Conservation (phyloP, 441 rosid species). For the Viola pubescens region DNA sequence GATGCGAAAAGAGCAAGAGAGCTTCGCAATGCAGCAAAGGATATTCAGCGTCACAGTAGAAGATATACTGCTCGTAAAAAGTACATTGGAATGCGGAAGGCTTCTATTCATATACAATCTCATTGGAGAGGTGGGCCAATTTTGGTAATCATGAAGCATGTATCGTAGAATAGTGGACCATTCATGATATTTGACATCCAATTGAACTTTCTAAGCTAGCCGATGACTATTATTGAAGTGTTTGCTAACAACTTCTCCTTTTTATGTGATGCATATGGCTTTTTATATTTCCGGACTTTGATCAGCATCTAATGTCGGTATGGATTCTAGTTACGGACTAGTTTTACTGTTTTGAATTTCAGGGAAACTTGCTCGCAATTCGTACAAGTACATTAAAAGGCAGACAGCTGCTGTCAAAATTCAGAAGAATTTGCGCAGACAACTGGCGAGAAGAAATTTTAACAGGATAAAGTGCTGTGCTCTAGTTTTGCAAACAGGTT, state of each 20-base stretch:
- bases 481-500: slow-evolving; percentile 55
- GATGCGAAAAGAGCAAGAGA: slow-evolving; percentile 55
- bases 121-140: slow-evolving; percentile 67
- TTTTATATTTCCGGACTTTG: slow-evolving; percentile 5
- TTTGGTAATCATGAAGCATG: slow-evolving; percentile 6
- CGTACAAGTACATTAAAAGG: slow-evolving; percentile 35
- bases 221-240: slow-evolving; percentile 7
- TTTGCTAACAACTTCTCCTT: slow-evolving; percentile 10
- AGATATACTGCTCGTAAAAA: slow-evolving; percentile 41
- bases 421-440: slow-evolving; percentile 70
- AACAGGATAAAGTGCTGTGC: slow-evolving; percentile 41
- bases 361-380: slow-evolving; percentile 49
- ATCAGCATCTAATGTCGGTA: slow-evolving; percentile 6
- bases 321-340: slow-evolving; percentile 7
- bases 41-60: slow-evolving; percentile 52
- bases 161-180: slow-evolving; percentile 2
- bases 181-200: background rate
- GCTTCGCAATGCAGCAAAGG: slow-evolving; percentile 49
- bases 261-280: background rate
- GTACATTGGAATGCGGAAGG: slow-evolving; percentile 34
- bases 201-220: slow-evolving; percentile 6
- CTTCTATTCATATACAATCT: slow-evolving; percentile 63
- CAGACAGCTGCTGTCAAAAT: slow-evolving; percentile 68
- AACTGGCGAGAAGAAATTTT: slow-evolving; percentile 44
- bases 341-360: slow-evolving; percentile 21